Evolutionary conservation across 108 stramenopile genomes (phyloP).

Genomic region (Cylindrotheca fusiformis): DNA sequence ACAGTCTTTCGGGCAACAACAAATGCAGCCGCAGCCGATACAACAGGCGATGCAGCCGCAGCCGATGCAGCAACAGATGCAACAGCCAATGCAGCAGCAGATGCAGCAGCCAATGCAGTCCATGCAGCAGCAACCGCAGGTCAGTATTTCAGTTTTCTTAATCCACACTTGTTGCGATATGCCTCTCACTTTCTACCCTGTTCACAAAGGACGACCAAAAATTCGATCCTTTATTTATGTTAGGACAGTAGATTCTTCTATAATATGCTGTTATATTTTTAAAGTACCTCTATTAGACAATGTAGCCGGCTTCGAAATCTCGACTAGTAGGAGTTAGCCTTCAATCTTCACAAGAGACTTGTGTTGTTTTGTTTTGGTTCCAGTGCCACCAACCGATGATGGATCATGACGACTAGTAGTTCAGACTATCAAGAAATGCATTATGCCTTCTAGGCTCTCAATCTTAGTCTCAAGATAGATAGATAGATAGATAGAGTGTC

Average conservation of each 20-base stretch:
- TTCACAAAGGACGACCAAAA: conserved; percentile 24
- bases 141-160: neutral
- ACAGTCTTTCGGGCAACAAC: conserved; percentile 8
- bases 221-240: conserved; percentile 37
- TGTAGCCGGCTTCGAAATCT: no score
- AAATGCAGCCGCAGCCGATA: conserved; percentile 27
- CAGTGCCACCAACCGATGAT: no score
- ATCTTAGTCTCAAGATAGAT: no score
- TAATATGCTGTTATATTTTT: no score
- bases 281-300: no score
- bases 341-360: no score
- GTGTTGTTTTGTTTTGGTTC: no score
- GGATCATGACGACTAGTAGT: no score
- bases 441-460: no score
- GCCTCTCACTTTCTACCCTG: neutral
- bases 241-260: conserved; percentile 3
- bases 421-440: no score
- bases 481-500: no score
- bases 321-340: no score
- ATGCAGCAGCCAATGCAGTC: conserved; percentile 3
- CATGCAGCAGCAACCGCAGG: neutral
- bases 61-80: conserved; percentile 18
- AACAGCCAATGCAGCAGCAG: conserved; percentile 9
- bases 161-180: neutral
- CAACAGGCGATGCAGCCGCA: conserved; percentile 14